phyloP scores from a whole-genome alignment of 805 yeast genomes.

The Teunomyces funiuensis region DNA sequence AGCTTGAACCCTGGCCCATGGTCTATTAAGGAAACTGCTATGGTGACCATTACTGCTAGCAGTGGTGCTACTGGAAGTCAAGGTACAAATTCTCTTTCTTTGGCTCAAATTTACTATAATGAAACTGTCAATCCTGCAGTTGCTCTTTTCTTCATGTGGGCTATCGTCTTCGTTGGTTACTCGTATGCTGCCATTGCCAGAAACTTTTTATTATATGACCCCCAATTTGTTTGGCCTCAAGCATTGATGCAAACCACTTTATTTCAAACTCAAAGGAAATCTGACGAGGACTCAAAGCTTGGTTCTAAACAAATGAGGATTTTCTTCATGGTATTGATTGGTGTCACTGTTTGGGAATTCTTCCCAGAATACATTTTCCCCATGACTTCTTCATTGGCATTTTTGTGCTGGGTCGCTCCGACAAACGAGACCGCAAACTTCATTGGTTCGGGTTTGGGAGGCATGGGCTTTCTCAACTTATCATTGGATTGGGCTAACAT shows the following conservation, averaged over 20 bases:
- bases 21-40: slow-evolving; percentile 53
- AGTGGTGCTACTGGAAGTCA: slow-evolving; percentile 53
- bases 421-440: slow-evolving; percentile 39
- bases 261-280: slow-evolving; percentile 30
- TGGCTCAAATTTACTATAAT: slow-evolving; percentile 46
- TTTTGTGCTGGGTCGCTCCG: slow-evolving; percentile 52
- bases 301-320: slow-evolving; percentile 35
- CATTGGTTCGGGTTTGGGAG: slow-evolving; percentile 52
- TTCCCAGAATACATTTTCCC: slow-evolving; percentile 51
- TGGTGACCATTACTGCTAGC: slow-evolving; percentile 53
- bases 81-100: slow-evolving; percentile 49
- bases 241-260: slow-evolving; percentile 53
- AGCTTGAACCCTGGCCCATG: slow-evolving; percentile 55
- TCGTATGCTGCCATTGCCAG: slow-evolving; percentile 55
- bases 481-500: slow-evolving; percentile 56
- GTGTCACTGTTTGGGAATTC: slow-evolving; percentile 46
- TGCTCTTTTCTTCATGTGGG: slow-evolving; percentile 49
- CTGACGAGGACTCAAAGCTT: slow-evolving; percentile 14
- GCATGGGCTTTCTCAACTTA: slow-evolving; percentile 49
- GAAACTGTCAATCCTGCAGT: slow-evolving; percentile 33
- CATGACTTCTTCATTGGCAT: slow-evolving; percentile 47
- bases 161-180: slow-evolving; percentile 53
- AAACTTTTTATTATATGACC: slow-evolving; percentile 45
- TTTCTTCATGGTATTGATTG: slow-evolving; percentile 34
- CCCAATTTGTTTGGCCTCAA: slow-evolving; percentile 49